A percentile compares a stretch with the other conserved stretches of the same genome.
These are phyloP conservation scores for Penicillium turbatum DNA, from an alignment of 495 filamentous ascomycete species.

Conservation along the genomic window DNA sequence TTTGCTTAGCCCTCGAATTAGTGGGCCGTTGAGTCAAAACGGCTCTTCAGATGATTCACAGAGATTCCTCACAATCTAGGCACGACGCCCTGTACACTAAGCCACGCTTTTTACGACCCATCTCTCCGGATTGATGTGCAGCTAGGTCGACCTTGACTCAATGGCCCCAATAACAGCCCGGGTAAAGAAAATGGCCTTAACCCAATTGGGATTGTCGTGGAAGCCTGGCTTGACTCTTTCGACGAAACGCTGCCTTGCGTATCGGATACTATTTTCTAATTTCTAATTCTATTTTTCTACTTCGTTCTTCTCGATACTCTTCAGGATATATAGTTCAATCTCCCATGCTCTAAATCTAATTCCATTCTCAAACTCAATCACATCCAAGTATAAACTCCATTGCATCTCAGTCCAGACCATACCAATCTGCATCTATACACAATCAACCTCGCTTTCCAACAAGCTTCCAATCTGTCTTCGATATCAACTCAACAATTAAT, in stretches of 20 bases:
- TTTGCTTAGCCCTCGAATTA: constrained; percentile 11
- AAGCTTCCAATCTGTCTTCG: background rate
- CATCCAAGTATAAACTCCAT: constrained; percentile 4
- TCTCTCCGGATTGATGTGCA: constrained; percentile 7
- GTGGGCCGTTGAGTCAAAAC: constrained; percentile 8
- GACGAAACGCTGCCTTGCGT: constrained; percentile 12
- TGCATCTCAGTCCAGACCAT: background rate
- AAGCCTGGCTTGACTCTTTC: constrained; percentile 7
- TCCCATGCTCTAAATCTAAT: constrained; percentile 8
- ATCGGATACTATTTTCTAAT: background rate
- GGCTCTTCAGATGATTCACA: constrained; percentile 11
- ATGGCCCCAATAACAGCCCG: constrained; percentile 11
- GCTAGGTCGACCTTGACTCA: background rate
- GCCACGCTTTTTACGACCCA: constrained; percentile 8
- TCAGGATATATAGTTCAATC: background rate
- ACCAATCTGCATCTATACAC: background rate
- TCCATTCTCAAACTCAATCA: constrained; percentile 11
- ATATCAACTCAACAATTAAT: background rate
- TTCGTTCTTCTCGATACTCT: background rate
- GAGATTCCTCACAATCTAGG: constrained; percentile 11
- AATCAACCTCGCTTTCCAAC: background rate
- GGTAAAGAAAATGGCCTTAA: constrained; percentile 6
- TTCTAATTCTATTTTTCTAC: background rate
- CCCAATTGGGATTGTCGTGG: constrained; percentile 12
- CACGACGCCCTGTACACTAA: constrained; percentile 12